Conservation (phyloP, 2,329 filamentous ascomycete genomes). For the Colletotrichum nymphaeae region DNA sequence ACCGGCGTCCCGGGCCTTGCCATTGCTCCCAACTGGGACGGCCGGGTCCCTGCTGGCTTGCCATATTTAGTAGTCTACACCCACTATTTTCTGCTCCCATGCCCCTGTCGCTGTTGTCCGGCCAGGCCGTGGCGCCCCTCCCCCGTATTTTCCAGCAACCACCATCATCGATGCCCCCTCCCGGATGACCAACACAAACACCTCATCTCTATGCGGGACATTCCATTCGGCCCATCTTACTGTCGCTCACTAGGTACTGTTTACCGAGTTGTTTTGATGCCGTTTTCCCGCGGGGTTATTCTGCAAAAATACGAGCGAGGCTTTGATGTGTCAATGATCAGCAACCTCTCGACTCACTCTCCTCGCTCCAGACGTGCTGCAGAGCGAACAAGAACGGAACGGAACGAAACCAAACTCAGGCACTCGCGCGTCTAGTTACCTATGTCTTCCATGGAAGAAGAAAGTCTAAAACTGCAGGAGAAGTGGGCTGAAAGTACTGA, state of each 20-base stretch:
- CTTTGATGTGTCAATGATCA: neutral
- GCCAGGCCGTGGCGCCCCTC: slow-evolving; percentile 5
- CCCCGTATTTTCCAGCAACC: slow-evolving; percentile 17
- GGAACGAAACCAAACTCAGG: neutral
- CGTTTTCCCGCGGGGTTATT: neutral
- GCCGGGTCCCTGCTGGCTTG: slow-evolving; percentile 1
- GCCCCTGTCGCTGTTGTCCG: slow-evolving; percentile 14
- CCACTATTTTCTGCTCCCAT: slow-evolving; percentile 7
- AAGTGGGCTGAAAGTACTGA: neutral
- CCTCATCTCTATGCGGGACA: slow-evolving; percentile 3
- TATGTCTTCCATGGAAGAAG: neutral
- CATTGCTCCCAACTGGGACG: slow-evolving; percentile 9
- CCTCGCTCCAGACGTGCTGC: neutral
- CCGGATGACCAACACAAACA: neutral
- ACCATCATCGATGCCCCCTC: neutral
- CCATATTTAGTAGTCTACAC: slow-evolving; percentile 22
- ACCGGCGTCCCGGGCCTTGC: slow-evolving; percentile 6
- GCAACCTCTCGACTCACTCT: neutral
- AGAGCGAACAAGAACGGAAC: neutral
- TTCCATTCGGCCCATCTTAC: neutral
- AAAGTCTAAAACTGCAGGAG: neutral
- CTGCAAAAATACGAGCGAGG: neutral
- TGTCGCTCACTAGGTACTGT: neutral
- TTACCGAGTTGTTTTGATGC: neutral
- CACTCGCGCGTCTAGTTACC: too few relatives aligned